phyloP scores from a whole-genome alignment of 2,329 filamentous ascomycete species.

The Exophiala alcalophila region DNA sequence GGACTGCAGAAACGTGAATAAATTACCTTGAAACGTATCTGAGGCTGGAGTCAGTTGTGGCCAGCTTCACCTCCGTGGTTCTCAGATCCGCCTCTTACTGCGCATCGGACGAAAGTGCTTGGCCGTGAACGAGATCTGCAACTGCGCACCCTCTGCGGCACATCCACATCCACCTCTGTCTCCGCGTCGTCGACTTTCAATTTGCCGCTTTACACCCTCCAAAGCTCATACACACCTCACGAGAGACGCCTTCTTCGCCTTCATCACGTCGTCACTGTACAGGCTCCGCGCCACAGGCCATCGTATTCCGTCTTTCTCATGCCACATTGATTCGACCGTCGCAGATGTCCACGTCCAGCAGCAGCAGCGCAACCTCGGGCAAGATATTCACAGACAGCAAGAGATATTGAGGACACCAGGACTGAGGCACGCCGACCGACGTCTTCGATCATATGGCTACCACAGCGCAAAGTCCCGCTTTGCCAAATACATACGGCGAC shows the following conservation, averaged over 20 bases:
- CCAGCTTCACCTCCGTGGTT: too few species aligned
- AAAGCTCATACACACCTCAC: conserved; percentile 4
- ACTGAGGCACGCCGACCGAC: background rate
- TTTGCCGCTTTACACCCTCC: conserved; percentile 1
- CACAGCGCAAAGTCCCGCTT: conserved; percentile 30
- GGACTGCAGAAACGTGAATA: too few species aligned
- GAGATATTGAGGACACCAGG: conserved; percentile 6
- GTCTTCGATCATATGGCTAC: conserved; percentile 20
- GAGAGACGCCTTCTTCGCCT: background rate
- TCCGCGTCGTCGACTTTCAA: too few species aligned
- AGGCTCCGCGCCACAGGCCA: background rate
- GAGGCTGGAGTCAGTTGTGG: too few species aligned
- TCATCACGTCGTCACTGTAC: background rate
- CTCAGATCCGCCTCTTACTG: too few species aligned
- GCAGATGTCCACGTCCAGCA: conserved; percentile 10
- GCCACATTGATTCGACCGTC: conserved; percentile 5
- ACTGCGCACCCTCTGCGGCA: conserved; percentile 6
- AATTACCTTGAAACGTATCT: too few species aligned
- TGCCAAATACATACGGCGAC: conserved; percentile 41
- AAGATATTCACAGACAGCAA: conserved; percentile 6
- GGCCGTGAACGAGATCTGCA: conserved; percentile 16
- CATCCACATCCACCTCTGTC: conserved; percentile 7
- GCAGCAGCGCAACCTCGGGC: conserved; percentile 4
- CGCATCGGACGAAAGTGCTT: conserved; percentile 15
- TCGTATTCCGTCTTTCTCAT: conserved; percentile 1